phyloP scores from a whole-genome alignment of 2,329 filamentous ascomycete genomes.

The Aspergillus tamarii region DNA sequence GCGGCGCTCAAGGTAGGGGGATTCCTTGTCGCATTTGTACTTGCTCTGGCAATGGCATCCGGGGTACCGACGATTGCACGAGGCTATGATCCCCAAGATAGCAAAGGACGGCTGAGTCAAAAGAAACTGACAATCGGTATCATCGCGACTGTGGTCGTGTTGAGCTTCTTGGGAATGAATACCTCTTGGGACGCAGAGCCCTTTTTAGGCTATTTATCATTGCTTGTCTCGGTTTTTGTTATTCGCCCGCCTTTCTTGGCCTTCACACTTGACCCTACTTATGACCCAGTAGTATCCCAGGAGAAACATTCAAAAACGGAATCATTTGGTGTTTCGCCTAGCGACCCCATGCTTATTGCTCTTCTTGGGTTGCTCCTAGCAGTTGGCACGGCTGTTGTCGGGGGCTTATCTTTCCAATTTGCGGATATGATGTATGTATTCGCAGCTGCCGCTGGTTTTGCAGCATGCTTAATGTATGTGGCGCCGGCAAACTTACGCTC shows the following conservation, averaged over 20 bases:
- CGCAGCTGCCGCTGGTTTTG: conserved; percentile 28
- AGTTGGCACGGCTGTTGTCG: conserved; percentile 26
- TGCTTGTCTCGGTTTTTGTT: conserved; percentile 50
- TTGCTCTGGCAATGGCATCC: conserved; percentile 52
- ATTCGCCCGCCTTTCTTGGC: conserved; percentile 52
- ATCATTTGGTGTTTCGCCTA: conserved; percentile 20
- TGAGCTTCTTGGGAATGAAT: conserved; percentile 35
- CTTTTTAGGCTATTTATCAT: conserved; percentile 51
- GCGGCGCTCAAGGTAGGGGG: conserved; percentile 59
- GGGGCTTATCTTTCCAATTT: conserved; percentile 23
- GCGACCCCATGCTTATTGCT: conserved; percentile 33
- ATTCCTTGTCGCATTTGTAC: conserved; percentile 54
- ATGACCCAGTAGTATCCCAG: conserved; percentile 20
- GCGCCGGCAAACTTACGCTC: conserved; percentile 31
- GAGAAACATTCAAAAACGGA: conserved; percentile 17
- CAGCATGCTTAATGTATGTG: conserved; percentile 31
- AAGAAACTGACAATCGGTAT: conserved; percentile 34
- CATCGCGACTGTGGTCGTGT: conserved; percentile 25
- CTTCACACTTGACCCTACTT: background rate
- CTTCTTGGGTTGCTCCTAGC: conserved; percentile 31
- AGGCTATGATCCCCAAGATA: conserved; percentile 13
- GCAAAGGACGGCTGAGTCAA: conserved; percentile 26
- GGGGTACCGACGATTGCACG: conserved; percentile 42
- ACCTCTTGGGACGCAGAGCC: conserved; percentile 41
- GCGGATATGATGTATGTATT: conserved; percentile 30